Base-by-base conservation (phyloP, 2,329 filamentous ascomycete species). In the Arthrobotrys megalospora region DNA sequence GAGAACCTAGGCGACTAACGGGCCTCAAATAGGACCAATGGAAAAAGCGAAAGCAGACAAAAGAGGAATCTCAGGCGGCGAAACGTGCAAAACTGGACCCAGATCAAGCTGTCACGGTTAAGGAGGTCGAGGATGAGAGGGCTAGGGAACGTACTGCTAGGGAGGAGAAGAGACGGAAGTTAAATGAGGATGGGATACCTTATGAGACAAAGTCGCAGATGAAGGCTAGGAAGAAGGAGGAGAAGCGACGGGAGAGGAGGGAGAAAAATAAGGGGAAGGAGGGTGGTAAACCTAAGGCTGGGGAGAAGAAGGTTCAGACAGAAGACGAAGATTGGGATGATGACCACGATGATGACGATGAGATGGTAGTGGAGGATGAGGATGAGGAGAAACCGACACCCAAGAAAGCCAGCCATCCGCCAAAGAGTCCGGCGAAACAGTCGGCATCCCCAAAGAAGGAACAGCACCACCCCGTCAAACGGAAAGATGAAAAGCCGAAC, bases 31-130 rank as follows among this genome's bases (percentile, higher is more conserved):
- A 97, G 93, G 92, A 96, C 82, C 93, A 97, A 91, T 97, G 94
- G 93, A 90, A 91, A 84, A 91, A 91, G 83, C 97, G 96, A 86
- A 98, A 98, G 87, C 94, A 98, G 86, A 95, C 93, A 63, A 97
- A 97, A 84, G 92, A 93, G 84, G 89, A 97, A 85, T 93, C 93
- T 76, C 90, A 90, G 79, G 91, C 92, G 81, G 92, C 93, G 70
- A 94, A 94, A 86, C 89, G 91, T 83, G 93, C 92, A 77, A 98
- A 97, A 86, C 88, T 98, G 47, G 93, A 98, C 82, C 94, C 96
- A 28, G 93, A 95, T 81, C 94, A 93, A 96, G 87, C 87, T 86
- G 68, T 78, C 80, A 96, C 90, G 80, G 95, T 94, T 79, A 95
- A 97, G 84, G 94, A 98, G 84, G 90, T 97, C 79, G 91, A 97